These are phyloP conservation scores for Trypanosoma platydactyli DNA, from an alignment of 208 protist species.

Conservation along the genomic window DNA sequence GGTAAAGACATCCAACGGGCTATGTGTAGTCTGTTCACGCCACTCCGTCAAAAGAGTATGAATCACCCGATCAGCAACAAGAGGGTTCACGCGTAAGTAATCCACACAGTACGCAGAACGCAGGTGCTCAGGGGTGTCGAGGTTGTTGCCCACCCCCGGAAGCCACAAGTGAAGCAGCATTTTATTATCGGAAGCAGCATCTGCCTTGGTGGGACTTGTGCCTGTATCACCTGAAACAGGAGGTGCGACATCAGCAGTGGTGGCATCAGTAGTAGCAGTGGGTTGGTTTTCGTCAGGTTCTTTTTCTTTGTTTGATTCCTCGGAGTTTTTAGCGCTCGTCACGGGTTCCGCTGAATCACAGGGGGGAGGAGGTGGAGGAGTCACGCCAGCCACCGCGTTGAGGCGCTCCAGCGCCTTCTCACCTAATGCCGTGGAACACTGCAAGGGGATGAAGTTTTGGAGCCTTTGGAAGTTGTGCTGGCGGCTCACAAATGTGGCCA, in stretches of 20 bases:
- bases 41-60: conserved; percentile 64
- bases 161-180: conserved; percentile 28
- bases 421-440: neutral
- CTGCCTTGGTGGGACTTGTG: neutral
- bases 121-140: conserved; percentile 52
- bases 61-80: conserved; percentile 71
- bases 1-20: conserved; percentile 25
- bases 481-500: conserved; percentile 34
- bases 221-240: too few species aligned
- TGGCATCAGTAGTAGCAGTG: neutral
- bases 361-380: too few species aligned
- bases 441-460: neutral
- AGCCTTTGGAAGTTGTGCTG: conserved; percentile 5
- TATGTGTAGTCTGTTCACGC: neutral
- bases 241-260: too few species aligned
- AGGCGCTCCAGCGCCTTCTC: neutral
- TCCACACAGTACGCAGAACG: conserved; percentile 30
- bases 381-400: too few species aligned
- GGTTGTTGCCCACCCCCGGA: conserved; percentile 36
- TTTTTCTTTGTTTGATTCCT: neutral
- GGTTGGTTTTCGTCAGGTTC: neutral
- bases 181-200: neutral
- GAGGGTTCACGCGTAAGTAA: conserved; percentile 46
- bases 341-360: neutral
- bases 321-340: neutral